A percentile compares a stretch with the other conserved stretches of the same genome.
Evolutionary conservation across 164 flowering plant species (phyloP).

Genomic region (grape (Vitis vinifera)): ASM3070453v1 NC_081807.1:2446001-2446500

Average conservation of each 20-base stretch:
- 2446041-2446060: neutral
- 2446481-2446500: too few relatives aligned
- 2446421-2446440: too few relatives aligned
- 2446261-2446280: constrained; percentile 19
- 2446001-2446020: neutral
- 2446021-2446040: neutral
- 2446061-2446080: too few relatives aligned
- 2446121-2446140: constrained; percentile 23
- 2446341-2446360: too few relatives aligned
- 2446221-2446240: neutral
- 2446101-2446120: neutral
- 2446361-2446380: too few relatives aligned
- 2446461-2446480: too few relatives aligned
- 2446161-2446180: constrained; percentile 8
- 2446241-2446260: constrained; percentile 12
- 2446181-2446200: neutral
- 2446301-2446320: neutral
- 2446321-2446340: neutral
- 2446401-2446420: too few relatives aligned
- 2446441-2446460: too few relatives aligned
- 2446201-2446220: constrained; percentile 5
- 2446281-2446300: neutral
- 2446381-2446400: too few relatives aligned
- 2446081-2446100: neutral
- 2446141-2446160: constrained; percentile 12